A percentile compares a stretch with the other conserved stretches of the same genome.
These are phyloP conservation scores for Suhomyces atakaporum DNA, from an alignment of 1,139 yeast genomes.

Conservation along the genomic window DNA sequence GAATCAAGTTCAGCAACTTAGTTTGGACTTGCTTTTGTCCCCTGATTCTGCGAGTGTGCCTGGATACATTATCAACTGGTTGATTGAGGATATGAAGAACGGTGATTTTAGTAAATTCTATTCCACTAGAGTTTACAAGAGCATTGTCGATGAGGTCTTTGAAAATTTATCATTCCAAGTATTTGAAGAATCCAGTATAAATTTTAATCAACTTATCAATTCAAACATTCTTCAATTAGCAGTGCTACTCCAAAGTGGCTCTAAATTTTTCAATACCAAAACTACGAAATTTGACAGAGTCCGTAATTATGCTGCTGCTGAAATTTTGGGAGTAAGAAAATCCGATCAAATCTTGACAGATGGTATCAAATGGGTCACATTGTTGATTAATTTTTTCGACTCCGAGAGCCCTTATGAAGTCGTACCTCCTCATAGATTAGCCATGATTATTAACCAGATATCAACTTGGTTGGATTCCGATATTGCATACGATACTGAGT, in stretches of 20 bases:
- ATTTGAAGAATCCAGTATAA: slow-evolving; percentile 30
- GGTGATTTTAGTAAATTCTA: slow-evolving; percentile 19
- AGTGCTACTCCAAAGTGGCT: slow-evolving; percentile 38
- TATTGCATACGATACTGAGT: slow-evolving; percentile 57
- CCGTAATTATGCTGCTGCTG: slow-evolving; percentile 67
- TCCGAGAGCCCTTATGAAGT: slow-evolving; percentile 36
- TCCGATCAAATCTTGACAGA: slow-evolving; percentile 36
- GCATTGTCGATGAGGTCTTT: slow-evolving; percentile 24
- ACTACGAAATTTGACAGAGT: slow-evolving; percentile 46
- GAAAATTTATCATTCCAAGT: slow-evolving; percentile 29
- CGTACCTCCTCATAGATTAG: slow-evolving; percentile 59
- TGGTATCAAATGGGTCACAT: slow-evolving; percentile 50
- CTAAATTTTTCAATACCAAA: slow-evolving; percentile 31
- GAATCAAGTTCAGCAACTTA: too few relatives aligned
- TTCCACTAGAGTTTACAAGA: slow-evolving; percentile 29
- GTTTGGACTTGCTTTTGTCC: slow-evolving; percentile 3
- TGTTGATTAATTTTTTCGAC: slow-evolving; percentile 52
- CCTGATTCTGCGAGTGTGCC: not conserved
- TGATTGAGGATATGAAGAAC: slow-evolving; percentile 5
- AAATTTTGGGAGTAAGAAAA: slow-evolving; percentile 55
- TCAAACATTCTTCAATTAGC: slow-evolving; percentile 38
- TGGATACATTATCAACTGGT: not conserved
- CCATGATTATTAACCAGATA: slow-evolving; percentile 57
- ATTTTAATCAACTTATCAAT: slow-evolving; percentile 33
- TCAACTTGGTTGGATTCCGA: slow-evolving; percentile 63